A percentile compares a stretch with the other conserved stretches of the same genome.
Evolutionary conservation across 495 filamentous ascomycete species (phyloP).

Genomic region (Aspergillus bridgeri): DNA sequence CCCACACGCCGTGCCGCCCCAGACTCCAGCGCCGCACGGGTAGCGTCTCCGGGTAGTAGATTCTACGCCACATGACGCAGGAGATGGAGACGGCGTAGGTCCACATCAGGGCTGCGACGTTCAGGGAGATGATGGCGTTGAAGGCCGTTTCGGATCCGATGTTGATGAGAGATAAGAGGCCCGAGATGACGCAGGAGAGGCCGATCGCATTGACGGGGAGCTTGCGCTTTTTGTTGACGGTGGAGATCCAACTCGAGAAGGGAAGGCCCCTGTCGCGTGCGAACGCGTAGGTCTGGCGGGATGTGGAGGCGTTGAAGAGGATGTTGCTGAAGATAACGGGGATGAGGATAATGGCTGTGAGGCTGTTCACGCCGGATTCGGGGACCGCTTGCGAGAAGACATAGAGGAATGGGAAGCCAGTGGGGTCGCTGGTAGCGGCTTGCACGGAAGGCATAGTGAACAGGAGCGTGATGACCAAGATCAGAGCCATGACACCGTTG

Average conservation of each 20-base stretch:
- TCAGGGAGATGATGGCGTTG: slow-evolving; percentile 50
- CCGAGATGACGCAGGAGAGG: slow-evolving; percentile 19
- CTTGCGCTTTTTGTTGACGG: slow-evolving; percentile 28
- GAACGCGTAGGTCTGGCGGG: slow-evolving; percentile 21
- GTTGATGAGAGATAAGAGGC: slow-evolving; percentile 20
- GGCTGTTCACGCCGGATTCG: slow-evolving; percentile 20
- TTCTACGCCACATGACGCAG: slow-evolving; percentile 33
- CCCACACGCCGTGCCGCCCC: slow-evolving; percentile 27
- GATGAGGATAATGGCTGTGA: slow-evolving; percentile 24
- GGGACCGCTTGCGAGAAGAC: slow-evolving; percentile 28
- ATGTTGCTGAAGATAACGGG: slow-evolving; percentile 21
- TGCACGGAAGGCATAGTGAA: slow-evolving; percentile 39
- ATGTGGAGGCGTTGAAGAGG: slow-evolving; percentile 19
- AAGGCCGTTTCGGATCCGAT: slow-evolving; percentile 54
- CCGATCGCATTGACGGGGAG: slow-evolving; percentile 22
- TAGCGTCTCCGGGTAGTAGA: slow-evolving; percentile 33
- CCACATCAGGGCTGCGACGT: slow-evolving; percentile 36
- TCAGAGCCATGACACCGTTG: slow-evolving; percentile 34
- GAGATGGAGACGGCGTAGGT: slow-evolving; percentile 38
- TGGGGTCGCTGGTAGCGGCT: slow-evolving; percentile 24
- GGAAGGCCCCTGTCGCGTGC: slow-evolving; percentile 35
- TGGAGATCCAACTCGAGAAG: slow-evolving; percentile 38
- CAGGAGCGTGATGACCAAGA: slow-evolving; percentile 32
- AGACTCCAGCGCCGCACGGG: slow-evolving; percentile 39
- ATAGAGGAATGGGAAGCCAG: slow-evolving; percentile 31